A percentile compares a stretch with the other conserved stretches of the same genome.
These are phyloP conservation scores for Rhodotorula toruloides DNA, from an alignment of 768 basidiomycete genomes.

Conservation along the genomic window DNA sequence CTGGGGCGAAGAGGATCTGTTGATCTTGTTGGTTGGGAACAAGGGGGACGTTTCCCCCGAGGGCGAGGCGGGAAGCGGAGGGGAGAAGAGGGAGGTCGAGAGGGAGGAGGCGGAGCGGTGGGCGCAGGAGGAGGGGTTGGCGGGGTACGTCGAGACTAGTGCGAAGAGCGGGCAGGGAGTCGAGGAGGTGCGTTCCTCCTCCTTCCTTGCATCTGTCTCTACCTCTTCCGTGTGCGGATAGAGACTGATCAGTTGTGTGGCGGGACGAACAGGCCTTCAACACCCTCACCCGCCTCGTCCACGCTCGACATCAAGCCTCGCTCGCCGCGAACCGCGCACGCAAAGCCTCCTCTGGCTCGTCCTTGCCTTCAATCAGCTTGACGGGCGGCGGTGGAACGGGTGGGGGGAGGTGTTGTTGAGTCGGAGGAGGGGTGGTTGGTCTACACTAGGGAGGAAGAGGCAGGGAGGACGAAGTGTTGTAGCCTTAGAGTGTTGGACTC, in stretches of 20 bases:
- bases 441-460: too few species aligned
- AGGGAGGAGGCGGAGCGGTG: conserved; percentile 29
- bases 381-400: neutral
- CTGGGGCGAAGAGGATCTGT: conserved; percentile 81
- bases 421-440: too few species aligned
- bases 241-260: too few species aligned
- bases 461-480: too few species aligned
- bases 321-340: conserved; percentile 16
- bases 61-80: neutral
- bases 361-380: conserved; percentile 1
- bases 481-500: too few species aligned
- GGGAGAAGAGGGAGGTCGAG: conserved; percentile 32
- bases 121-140: conserved; percentile 36
- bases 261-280: conserved; percentile 38
- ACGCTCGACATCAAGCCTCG: conserved; percentile 9
- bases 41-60: conserved; percentile 62
- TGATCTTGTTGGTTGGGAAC: conserved; percentile 55
- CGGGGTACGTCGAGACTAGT: conserved; percentile 39
- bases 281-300: conserved; percentile 23
- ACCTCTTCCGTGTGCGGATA: neutral
- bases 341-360: neutral
- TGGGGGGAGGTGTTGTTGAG: conserved; percentile 3
- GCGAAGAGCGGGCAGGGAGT: conserved; percentile 40
- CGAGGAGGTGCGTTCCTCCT: conserved; percentile 30
- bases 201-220: neutral